These are phyloP conservation scores for Parietaria judaica DNA, from an alignment of 306 rosid species.

Conservation along the genomic window DNA sequence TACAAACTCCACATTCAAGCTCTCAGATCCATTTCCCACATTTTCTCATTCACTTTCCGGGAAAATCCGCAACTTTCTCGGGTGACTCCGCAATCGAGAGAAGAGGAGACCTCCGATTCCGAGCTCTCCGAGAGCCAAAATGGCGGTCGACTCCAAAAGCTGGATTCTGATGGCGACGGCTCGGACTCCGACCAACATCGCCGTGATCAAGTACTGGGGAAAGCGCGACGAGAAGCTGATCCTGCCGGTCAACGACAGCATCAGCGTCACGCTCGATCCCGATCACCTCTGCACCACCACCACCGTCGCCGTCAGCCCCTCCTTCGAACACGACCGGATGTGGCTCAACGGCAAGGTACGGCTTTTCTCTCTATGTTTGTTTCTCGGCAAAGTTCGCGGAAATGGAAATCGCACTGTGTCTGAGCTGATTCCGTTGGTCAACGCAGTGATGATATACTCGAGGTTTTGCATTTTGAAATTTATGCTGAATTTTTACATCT, in stretches of 20 bases:
- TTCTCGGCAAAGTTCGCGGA: constrained; percentile 1
- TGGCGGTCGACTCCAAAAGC: constrained; percentile 48
- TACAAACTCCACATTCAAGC: constrained; percentile 1
- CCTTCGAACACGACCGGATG: constrained; percentile 77
- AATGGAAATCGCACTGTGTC: background rate
- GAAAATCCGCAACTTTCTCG: background rate
- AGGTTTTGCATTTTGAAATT: background rate
- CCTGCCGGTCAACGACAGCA: constrained; percentile 88
- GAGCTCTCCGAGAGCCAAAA: background rate
- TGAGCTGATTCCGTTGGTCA: background rate
- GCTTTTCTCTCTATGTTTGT: background rate
- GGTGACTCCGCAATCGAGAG: no score
- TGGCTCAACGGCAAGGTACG: constrained; percentile 90
- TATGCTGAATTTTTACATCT: background rate
- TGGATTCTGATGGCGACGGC: constrained; percentile 87
- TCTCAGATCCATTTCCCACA: background rate
- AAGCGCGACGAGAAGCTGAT: constrained; percentile 84
- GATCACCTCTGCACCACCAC: constrained; percentile 85
- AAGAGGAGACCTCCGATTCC: background rate
- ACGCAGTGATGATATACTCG: no score
- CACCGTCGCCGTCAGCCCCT: constrained; percentile 87
- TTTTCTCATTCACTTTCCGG: constrained; percentile 8
- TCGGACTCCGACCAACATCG: constrained; percentile 92
- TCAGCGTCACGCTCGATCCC: constrained; percentile 95
- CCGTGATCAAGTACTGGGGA: constrained; percentile 97